Evolutionary conservation across 164 flowering plant genomes (phyloP), one percentile per base, ranked within the genome.

Genomic region (Akebia trifoliata): DNA sequence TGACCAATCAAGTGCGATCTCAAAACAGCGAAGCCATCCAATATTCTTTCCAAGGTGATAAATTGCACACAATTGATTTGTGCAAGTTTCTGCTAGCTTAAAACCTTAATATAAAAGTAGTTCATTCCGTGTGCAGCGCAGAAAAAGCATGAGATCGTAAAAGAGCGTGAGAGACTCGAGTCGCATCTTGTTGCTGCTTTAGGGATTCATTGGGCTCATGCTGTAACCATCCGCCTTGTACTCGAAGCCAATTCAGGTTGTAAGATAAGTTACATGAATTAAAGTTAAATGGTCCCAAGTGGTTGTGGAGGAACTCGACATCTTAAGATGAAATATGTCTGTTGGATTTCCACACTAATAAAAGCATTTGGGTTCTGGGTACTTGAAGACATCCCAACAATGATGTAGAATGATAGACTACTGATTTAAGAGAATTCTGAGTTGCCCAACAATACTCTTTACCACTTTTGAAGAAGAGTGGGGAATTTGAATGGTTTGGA

Each of bases 191-290:
- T 82, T 81, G 89, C 91, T 59, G 93, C 91, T 59, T 60, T 89
- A 48, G 96, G 96, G 37, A 70, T 79, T 65, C 64, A 79, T 50
- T 89, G 96, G 96, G 93, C 96, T 52, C 96, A 89, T 78, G 80
- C 93, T 61, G 93, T 89, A 36, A 81, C 82, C 60, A 77, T 78
- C 11, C 85, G 89, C 62, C 78, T 89, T 53, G 75, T 89, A 43
- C 83, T 89, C 66, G 96, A 86, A 78, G 46, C 79, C 49, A 73
- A 63, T 71, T 78, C 85, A 81, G 93, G 96, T 84, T 52, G 11
- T 66, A 34, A 20, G 45, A 32, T 20, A 38, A 18, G 14, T 20
- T 32, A 6, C 54, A 50, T 17, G 28, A 17, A 20, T 35, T 28
- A 51, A 6, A 49, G 6, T 22, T 58, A 6, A 24, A 42, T 46